Base-by-base conservation (phyloP, 2,329 filamentous ascomycete species). In the Bisporella sp. region DNA sequence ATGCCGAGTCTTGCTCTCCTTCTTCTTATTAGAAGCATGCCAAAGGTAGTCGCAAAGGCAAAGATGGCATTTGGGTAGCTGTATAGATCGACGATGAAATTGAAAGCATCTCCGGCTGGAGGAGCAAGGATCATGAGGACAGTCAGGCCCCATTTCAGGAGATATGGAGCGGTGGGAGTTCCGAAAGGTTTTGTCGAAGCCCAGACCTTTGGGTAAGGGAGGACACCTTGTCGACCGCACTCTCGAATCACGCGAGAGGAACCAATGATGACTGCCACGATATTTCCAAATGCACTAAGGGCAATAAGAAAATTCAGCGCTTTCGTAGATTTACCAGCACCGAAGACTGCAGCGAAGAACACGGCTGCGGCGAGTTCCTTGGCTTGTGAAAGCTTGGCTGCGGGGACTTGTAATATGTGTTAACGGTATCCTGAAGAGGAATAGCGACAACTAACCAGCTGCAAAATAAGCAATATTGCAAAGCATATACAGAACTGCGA, bases 41-140 rank as follows among this genome's bases (percentile, higher is more conserved):
- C 83, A 3, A 78, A 49, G 0, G 74, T 74, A 62, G 86, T 71
- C 9, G 76, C 63, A 5, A 84, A 65, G 47, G 72, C 68, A 66
- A 87, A 87, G 8, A 82, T 67, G 1, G 75, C 73, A 0, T 67
- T 62, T 0, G 84, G 84, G 50, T 86, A 85, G 0, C 75, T 71
- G 37, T 73, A 65, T 1, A 87, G 67, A 57, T 78, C 77, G 54
- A 82, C 75, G 9, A 85, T 68, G 57, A 84, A 84, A 52, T 78
- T 75, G 62, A 85, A 85, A 0, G 81, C 82, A 59, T 85, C 81
- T 1, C 82, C 81, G 1, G 79, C 77, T 0, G 81, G 79, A 0
- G 79, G 74, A 0, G 75, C 78, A 0, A 79, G 60, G 35, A 84
- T 82, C 75, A 84, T 80, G 42, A 84, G 57, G 2, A 79, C 61